These are phyloP conservation scores for Opeltia flavorubescens DNA, from an alignment of 495 filamentous ascomycete genomes.

Conservation along the genomic window DNA sequence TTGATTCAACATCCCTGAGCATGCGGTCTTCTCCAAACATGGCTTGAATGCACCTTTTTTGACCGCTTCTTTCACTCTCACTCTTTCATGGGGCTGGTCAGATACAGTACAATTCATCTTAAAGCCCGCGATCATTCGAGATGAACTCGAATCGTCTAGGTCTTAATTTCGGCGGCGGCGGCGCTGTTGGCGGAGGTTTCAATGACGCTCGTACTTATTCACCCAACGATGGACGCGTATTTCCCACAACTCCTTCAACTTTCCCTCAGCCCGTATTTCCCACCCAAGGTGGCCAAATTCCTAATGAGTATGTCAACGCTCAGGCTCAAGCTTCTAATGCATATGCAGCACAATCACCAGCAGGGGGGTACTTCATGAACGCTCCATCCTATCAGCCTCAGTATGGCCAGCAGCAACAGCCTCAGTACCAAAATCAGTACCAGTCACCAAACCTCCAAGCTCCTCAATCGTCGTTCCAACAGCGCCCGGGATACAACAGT, in stretches of 20 bases:
- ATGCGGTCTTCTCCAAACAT: neutral
- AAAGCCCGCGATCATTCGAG: neutral
- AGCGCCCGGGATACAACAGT: conserved; percentile 30
- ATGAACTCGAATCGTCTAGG: conserved; percentile 37
- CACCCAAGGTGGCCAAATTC: conserved; percentile 41
- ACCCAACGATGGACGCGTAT: conserved; percentile 59
- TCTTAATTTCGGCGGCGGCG: conserved; percentile 52
- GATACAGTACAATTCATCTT: neutral
- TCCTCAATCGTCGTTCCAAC: conserved; percentile 22
- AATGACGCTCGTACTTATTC: conserved; percentile 52
- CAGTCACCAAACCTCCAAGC: conserved; percentile 20
- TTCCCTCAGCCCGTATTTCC: conserved; percentile 83
- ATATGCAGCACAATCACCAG: conserved; percentile 30
- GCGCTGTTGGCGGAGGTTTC: conserved; percentile 17
- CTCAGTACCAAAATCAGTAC: conserved; percentile 48
- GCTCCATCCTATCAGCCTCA: conserved; percentile 44
- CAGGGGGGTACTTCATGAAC: conserved; percentile 52
- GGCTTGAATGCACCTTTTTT: neutral
- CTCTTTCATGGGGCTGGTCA: neutral
- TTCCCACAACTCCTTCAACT: conserved; percentile 92
- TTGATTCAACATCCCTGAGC: neutral
- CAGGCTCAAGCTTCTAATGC: conserved; percentile 29
- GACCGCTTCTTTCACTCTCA: neutral
- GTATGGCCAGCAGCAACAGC: conserved; percentile 34
- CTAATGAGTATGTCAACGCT: conserved; percentile 35